Base-by-base conservation (phyloP, 2,329 filamentous ascomycete genomes). In the Didymella lethalis region DNA sequence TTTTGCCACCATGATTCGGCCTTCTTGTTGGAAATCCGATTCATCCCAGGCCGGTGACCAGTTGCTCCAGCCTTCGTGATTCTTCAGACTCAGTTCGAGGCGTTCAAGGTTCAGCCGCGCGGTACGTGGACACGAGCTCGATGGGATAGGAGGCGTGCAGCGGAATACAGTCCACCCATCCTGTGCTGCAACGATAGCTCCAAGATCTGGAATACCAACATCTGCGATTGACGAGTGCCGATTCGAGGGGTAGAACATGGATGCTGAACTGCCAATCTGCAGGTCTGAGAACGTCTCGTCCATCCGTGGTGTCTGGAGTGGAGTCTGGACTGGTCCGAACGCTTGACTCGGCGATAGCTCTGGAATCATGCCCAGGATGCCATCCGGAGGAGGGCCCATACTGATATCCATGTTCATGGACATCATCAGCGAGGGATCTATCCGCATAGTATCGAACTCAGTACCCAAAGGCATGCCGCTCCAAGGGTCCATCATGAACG, bases 111-210 rank as follows among this genome's bases (percentile, higher is more conserved):
- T 84, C 48, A 82, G 70, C 53, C 76, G 77, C 16, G 82, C 82
- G 3, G 83, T 84, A 48, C 79, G 81, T 18, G 83, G 83, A 65
- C 82, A 84, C 25, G 79, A 78, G 52, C 75, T 79, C 3, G 82
- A 80, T 14, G 81, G 77, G 43, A 82, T 77, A 23, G 79, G 77
- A 16, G 82, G 81, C 14, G 79, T 83, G 68, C 83, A 85, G 38
- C 82, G 78, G 64, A 84, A 85, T 7, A 80, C 81, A 4, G 79
- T 81, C 83, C 83, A 85, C 7, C 78, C 79, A 59, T 84, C 81
- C 56, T 83, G 82, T 28, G 82, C 82, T 20, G 80, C 77, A 41
- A 83, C 74, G 46, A 84, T 81, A 6, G 81, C 80, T 43, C 79
- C 78, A 41, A 82, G 77, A 57, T 83, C 81, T 10, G 75, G 73